Evolutionary conservation across 768 basidiomycete species (phyloP).

Genomic region (Pisolithus albus): DNA sequence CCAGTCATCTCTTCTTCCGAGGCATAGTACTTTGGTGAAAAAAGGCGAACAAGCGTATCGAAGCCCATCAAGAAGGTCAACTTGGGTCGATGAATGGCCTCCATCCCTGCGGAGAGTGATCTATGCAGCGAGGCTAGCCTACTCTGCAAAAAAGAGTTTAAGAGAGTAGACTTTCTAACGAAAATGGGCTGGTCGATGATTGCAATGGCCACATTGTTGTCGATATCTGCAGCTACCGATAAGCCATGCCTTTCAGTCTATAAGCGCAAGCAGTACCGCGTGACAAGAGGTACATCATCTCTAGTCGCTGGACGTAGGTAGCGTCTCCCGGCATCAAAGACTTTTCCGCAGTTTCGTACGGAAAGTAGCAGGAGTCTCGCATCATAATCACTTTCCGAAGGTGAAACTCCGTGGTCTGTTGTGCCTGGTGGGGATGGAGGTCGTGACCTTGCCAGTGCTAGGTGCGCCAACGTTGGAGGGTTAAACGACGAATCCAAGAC

Average conservation of each 20-base stretch:
- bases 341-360: slow-evolving; percentile 85
- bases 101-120: neutral
- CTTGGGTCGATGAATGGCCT: slow-evolving; percentile 25
- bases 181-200: slow-evolving; percentile 87
- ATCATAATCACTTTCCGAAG: slow-evolving; percentile 43
- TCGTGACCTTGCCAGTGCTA: slow-evolving; percentile 56
- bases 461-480: slow-evolving; percentile 82
- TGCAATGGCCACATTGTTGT: slow-evolving; percentile 61
- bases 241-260: neutral
- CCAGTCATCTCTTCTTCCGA: slow-evolving; percentile 45
- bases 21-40: slow-evolving; percentile 69
- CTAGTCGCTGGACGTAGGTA: slow-evolving; percentile 66
- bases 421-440: slow-evolving; percentile 15
- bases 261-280: slow-evolving; percentile 29
- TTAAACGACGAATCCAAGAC: slow-evolving; percentile 93
- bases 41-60: slow-evolving; percentile 80
- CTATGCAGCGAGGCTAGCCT: slow-evolving; percentile 10
- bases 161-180: slow-evolving; percentile 63
- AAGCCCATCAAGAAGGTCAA: slow-evolving; percentile 73
- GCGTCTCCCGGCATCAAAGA: slow-evolving; percentile 62
- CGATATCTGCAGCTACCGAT: slow-evolving; percentile 1
- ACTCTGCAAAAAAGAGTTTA: slow-evolving; percentile 45
- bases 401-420: neutral
- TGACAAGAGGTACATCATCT: slow-evolving; percentile 79
- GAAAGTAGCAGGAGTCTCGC: slow-evolving; percentile 77